Conservation (phyloP, 1,139 yeast species). For the Spathaspora sp. region DNA sequence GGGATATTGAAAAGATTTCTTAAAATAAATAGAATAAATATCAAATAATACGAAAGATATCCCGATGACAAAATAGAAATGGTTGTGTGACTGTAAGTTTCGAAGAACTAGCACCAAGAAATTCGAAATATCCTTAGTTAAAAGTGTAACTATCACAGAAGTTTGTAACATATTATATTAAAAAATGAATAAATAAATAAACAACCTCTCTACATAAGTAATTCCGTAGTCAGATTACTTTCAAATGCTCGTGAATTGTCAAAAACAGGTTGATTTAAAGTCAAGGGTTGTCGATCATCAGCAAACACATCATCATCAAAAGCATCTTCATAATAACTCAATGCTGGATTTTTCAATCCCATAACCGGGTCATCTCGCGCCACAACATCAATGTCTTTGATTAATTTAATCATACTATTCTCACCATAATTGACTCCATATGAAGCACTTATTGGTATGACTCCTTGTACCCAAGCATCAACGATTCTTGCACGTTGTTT, state of each 20-base stretch:
- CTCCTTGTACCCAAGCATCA: constrained; percentile 53
- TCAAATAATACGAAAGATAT: no score
- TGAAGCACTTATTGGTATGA: constrained; percentile 42
- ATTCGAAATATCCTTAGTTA: no score
- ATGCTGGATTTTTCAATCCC: constrained; percentile 46
- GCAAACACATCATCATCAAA: constrained; percentile 31
- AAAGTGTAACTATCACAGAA: no score
- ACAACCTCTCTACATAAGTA: background rate
- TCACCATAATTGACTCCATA: constrained; percentile 68
- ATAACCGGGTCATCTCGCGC: constrained; percentile 43
- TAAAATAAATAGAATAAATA: no score
- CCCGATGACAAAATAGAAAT: no score
- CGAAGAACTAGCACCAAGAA: no score
- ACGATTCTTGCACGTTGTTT: constrained; percentile 75
- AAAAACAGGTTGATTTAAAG: constrained; percentile 21
- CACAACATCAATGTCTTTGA: constrained; percentile 49
- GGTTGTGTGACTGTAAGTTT: no score
- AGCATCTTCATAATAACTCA: constrained; percentile 40
- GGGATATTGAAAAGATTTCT: no score
- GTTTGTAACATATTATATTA: no score
- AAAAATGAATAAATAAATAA: no score
- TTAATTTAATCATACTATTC: constrained; percentile 53
- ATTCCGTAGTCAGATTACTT: constrained; percentile 9
- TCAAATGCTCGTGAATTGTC: constrained; percentile 9
- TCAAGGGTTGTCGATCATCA: constrained; percentile 28